phyloP scores from a whole-genome alignment of 306 rosid species.

The Ormosia emarginata region DNA sequence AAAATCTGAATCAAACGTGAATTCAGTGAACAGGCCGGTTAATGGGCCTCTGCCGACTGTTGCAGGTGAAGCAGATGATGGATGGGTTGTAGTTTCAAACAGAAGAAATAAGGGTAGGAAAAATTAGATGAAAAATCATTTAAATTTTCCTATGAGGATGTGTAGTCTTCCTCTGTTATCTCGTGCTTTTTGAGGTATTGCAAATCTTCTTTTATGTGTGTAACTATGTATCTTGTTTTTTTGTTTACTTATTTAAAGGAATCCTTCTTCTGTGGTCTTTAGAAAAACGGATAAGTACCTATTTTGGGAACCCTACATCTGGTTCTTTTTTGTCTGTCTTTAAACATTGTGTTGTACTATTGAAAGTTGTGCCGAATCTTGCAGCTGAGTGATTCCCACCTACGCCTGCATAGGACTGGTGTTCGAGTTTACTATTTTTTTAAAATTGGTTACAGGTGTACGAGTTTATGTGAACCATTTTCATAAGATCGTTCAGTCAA shows the following conservation, averaged over 20 bases:
- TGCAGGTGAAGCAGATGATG: conserved; percentile 46
- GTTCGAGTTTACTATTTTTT: not conserved
- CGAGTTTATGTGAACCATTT: not conserved
- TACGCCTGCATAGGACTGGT: not conserved
- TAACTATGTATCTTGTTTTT: not conserved
- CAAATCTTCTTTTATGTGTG: not conserved
- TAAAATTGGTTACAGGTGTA: no score
- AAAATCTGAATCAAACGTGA: conserved; percentile 16
- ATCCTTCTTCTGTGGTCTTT: not conserved
- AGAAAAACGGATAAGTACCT: not conserved
- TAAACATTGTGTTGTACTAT: not conserved
- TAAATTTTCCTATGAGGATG: not conserved
- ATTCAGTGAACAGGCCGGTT: conserved; percentile 7
- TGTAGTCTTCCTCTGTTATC: not conserved
- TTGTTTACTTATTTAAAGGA: not conserved
- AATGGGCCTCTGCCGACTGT: conserved; percentile 25
- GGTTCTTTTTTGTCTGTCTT: not conserved
- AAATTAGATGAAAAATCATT: conserved; percentile 31
- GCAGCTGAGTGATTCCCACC: not conserved
- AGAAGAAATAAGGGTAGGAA: conserved; percentile 43
- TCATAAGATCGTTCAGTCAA: not conserved
- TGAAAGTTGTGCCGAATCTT: not conserved
- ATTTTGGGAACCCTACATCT: not conserved
- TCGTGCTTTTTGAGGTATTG: not conserved
- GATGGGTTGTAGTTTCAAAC: conserved; percentile 53